Evolutionary conservation across 495 filamentous ascomycete species (phyloP).

Genomic region (Glutinoglossum americanum): DNA sequence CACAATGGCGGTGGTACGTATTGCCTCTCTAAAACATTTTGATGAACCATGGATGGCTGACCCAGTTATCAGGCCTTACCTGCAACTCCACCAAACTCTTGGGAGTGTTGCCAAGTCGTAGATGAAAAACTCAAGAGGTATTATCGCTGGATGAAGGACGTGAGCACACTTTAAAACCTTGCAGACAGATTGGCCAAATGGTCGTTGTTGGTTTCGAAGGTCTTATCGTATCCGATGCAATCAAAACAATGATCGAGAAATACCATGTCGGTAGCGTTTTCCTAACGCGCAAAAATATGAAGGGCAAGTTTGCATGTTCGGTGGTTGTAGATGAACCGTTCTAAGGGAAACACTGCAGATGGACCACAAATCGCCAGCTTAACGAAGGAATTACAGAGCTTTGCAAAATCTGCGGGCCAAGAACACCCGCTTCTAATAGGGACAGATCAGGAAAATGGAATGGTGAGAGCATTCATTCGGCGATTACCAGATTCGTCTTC

Average conservation of each 20-base stretch:
- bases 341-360: conserved; percentile 7
- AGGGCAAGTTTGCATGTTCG: conserved; percentile 7
- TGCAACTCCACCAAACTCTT: neutral
- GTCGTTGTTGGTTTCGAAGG: conserved; percentile 16
- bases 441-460: conserved; percentile 19
- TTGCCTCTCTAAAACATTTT: neutral
- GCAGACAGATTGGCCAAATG: conserved; percentile 16
- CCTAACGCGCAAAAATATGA: conserved; percentile 13
- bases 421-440: conserved; percentile 16
- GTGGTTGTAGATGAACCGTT: neutral
- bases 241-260: conserved; percentile 17
- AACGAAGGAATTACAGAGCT: conserved; percentile 15
- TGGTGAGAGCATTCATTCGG: conserved; percentile 9
- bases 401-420: conserved; percentile 15
- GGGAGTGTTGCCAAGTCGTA: neutral
- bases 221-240: conserved; percentile 13
- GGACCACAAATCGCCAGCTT: conserved; percentile 13
- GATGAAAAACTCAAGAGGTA: neutral
- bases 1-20: neutral
- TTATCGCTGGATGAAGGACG: neutral
- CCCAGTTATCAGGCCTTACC: neutral
- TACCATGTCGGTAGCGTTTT: conserved; percentile 16
- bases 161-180: neutral
- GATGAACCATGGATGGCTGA: neutral
- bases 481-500: neutral